These are phyloP conservation scores for Syncephalis fuscata DNA, from an alignment of 371 early-diverging fungal species.

Conservation along the genomic window DNA sequence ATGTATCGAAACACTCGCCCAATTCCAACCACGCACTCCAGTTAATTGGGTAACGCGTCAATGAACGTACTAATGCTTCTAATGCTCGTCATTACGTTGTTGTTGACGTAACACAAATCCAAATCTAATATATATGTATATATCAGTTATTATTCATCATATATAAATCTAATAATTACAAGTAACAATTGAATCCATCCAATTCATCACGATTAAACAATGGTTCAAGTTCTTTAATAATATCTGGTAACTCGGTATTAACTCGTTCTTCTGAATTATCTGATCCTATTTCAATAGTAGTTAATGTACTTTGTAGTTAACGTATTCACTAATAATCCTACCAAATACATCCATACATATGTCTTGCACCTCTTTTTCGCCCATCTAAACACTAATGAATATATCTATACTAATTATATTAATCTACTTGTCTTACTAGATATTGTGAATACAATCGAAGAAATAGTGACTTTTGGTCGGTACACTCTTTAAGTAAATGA, in stretches of 20 bases:
- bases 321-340: neutral
- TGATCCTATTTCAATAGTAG: constrained; percentile 15
- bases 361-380: neutral
- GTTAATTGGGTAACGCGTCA: constrained; percentile 55
- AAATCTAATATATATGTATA: constrained; percentile 16
- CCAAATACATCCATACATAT: neutral
- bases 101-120: constrained; percentile 30
- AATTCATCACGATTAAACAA: constrained; percentile 19
- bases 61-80: constrained; percentile 38
- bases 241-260: constrained; percentile 25
- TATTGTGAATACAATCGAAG: constrained; percentile 50
- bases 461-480: constrained; percentile 31
- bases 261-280: constrained; percentile 20
- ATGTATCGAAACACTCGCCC: constrained; percentile 25
- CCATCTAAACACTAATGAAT: neutral
- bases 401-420: neutral
- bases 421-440: constrained; percentile 19
- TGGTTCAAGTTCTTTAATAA: constrained; percentile 25
- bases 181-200: constrained; percentile 49
- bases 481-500: constrained; percentile 23
- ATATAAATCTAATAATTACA: constrained; percentile 29
- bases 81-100: constrained; percentile 26
- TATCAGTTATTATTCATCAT: constrained; percentile 1
- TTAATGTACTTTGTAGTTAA: too few relatives aligned
- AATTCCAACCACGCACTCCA: constrained; percentile 89